Evolutionary conservation across 208 protist genomes (phyloP).

Genomic region (Crithidia expoeki): DNA sequence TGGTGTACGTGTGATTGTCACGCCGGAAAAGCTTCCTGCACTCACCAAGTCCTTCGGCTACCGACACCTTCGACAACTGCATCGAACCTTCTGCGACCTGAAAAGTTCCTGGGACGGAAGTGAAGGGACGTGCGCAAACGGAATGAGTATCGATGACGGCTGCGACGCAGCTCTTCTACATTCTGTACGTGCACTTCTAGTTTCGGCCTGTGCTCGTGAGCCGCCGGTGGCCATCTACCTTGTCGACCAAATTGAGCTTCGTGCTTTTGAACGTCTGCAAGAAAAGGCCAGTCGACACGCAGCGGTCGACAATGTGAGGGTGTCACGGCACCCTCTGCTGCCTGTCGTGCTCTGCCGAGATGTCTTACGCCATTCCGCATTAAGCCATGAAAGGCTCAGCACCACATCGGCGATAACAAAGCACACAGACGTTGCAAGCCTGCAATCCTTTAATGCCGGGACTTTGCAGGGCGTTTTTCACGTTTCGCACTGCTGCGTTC

Average conservation of each 20-base stretch:
- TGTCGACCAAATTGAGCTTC: conserved; percentile 32
- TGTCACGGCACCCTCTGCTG: background rate
- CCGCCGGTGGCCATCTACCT: conserved; percentile 33
- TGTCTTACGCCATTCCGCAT: conserved; percentile 12
- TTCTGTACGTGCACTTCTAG: background rate
- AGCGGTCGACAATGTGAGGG: background rate
- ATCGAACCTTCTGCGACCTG: conserved; percentile 12
- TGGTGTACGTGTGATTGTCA: conserved; percentile 46
- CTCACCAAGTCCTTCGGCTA: conserved; percentile 52
- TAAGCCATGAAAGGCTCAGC: background rate
- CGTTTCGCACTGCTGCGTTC: conserved; percentile 18
- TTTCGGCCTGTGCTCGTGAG: conserved; percentile 2
- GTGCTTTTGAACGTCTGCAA: conserved; percentile 24
- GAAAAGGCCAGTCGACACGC: background rate
- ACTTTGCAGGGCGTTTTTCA: background rate
- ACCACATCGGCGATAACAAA: background rate
- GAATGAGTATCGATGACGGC: background rate
- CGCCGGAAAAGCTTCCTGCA: conserved; percentile 53
- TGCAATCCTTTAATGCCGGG: no score
- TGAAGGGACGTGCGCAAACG: background rate
- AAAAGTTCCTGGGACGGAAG: background rate
- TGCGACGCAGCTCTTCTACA: background rate
- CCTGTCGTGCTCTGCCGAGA: conserved; percentile 34
- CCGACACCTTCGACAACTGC: conserved; percentile 23
- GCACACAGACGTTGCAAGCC: no score